Percentiles rank a stretch among this genome's conserved stretches.
Evolutionary conservation across 1,284 basidiomycete species (phyloP).

Genomic region (Rhodotorula sp.): DNA sequence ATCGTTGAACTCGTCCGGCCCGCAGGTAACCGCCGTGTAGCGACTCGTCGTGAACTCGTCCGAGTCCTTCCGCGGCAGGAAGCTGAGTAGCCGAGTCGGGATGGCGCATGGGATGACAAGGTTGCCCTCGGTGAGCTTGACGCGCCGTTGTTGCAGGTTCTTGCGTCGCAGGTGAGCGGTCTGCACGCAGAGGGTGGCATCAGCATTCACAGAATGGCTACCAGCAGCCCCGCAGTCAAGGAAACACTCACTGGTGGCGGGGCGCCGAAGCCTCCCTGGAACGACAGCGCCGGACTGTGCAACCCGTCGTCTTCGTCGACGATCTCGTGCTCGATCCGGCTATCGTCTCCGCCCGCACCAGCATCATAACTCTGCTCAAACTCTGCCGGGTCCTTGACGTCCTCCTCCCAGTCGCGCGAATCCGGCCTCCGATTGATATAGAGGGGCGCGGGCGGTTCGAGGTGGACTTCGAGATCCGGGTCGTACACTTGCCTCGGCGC

Average conservation of each 20-base stretch:
- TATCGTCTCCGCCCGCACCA: background rate
- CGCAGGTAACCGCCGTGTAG: conserved; percentile 82
- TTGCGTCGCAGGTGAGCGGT: conserved; percentile 39
- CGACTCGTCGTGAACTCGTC: conserved; percentile 74
- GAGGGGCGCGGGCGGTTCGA: conserved; percentile 4
- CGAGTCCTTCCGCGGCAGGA: conserved; percentile 75
- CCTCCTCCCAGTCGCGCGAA: conserved; percentile 16
- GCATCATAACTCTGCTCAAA: conserved; percentile 37
- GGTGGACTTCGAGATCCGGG: conserved; percentile 20
- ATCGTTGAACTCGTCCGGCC: conserved; percentile 86
- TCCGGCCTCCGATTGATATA: background rate
- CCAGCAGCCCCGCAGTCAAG: too few species aligned
- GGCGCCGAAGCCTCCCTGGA: conserved; percentile 36
- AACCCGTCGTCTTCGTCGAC: conserved; percentile 4
- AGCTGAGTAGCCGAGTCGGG: conserved; percentile 68
- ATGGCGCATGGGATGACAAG: conserved; percentile 79
- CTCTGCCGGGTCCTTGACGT: conserved; percentile 23
- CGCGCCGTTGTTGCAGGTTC: conserved; percentile 51
- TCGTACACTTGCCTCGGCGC: conserved; percentile 7
- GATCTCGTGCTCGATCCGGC: background rate
- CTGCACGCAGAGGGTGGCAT: background rate
- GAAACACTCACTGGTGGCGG: conserved; percentile 29
- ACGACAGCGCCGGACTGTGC: conserved; percentile 26
- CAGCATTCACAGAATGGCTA: too few species aligned
- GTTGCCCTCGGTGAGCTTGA: conserved; percentile 68